A percentile compares a stretch with the other conserved stretches of the same genome.
phyloP scores from a whole-genome alignment of 192 early-diverging fungal genomes.

The Chytriomyces hyalinus region DNA sequence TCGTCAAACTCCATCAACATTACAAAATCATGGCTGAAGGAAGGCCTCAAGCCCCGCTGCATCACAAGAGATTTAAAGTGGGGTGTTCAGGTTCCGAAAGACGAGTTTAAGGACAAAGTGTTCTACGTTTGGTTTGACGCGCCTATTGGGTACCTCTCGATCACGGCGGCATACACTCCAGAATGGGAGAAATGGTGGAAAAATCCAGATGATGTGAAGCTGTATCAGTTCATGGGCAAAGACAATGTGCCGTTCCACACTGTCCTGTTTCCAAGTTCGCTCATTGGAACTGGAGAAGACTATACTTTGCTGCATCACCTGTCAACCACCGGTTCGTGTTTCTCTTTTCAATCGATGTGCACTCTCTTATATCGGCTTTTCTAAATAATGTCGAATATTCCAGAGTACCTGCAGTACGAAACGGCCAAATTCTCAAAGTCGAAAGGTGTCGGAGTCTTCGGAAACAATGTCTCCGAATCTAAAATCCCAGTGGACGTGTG shows the following conservation, averaged over 20 bases:
- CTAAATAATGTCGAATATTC: background rate
- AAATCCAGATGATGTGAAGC: conserved; percentile 92
- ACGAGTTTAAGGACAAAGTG: conserved; percentile 86
- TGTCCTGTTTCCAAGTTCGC: conserved; percentile 90
- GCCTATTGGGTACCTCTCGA: conserved; percentile 96
- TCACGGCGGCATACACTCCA: conserved; percentile 92
- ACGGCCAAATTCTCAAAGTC: conserved; percentile 96
- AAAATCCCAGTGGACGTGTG: conserved; percentile 91
- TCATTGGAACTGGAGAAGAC: conserved; percentile 84
- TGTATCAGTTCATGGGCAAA: conserved; percentile 99
- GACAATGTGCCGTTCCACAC: conserved; percentile 99
- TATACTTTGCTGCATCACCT: conserved; percentile 95
- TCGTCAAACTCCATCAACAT: conserved; percentile 84
- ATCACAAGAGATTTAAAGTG: conserved; percentile 99
- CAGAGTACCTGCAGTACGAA: conserved; percentile 98
- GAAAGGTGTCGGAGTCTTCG: conserved; percentile 95
- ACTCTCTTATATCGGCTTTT: background rate
- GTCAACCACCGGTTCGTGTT: conserved; percentile 76
- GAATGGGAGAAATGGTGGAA: conserved; percentile 99
- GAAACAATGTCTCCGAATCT: conserved; percentile 89
- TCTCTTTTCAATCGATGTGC: background rate
- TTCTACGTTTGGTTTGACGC: conserved; percentile 99
- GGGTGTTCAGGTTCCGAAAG: conserved; percentile 92
- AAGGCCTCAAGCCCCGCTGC: conserved; percentile 89
- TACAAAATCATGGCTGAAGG: conserved; percentile 90